These are phyloP conservation scores for Fusarium buxicola DNA, from an alignment of 2,329 filamentous ascomycete species.

Conservation along the genomic window DNA sequence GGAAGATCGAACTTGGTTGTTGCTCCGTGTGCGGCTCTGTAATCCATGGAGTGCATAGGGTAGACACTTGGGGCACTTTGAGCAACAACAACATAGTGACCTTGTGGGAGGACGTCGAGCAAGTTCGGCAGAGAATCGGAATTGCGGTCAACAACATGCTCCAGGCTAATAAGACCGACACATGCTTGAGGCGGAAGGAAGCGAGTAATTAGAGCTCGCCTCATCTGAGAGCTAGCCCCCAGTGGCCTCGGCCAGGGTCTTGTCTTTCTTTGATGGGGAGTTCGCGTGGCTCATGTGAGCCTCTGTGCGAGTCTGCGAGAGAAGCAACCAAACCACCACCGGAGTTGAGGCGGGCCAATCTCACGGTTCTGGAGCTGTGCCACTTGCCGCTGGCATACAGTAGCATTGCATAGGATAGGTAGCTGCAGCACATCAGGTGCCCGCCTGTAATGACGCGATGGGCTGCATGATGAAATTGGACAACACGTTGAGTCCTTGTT, in stretches of 20 bases:
- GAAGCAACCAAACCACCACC: conserved; percentile 17
- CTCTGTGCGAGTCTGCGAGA: conserved; percentile 13
- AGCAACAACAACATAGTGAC: not conserved
- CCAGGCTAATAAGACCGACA: not conserved
- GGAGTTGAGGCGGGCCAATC: conserved; percentile 39
- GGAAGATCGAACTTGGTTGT: conserved; percentile 4
- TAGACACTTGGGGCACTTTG: conserved; percentile 1
- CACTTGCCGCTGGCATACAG: conserved; percentile 41
- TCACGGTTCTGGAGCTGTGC: conserved; percentile 38
- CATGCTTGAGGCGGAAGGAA: not conserved
- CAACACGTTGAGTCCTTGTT: conserved; percentile 40
- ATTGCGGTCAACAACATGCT: conserved; percentile 6
- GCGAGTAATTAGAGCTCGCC: conserved; percentile 15
- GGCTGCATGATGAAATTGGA: conserved; percentile 43
- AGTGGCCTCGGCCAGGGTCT: not conserved
- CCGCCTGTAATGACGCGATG: conserved; percentile 44
- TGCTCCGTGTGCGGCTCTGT: conserved; percentile 21
- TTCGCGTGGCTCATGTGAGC: conserved; percentile 22
- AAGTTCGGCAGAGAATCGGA: too few relatives aligned
- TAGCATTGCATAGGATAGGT: conserved; percentile 42
- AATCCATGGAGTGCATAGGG: conserved; percentile 18
- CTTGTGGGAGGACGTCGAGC: not conserved
- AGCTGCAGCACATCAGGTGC: conserved; percentile 46
- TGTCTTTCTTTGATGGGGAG: conserved; percentile 15
- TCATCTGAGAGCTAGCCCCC: conserved; percentile 10